Percentiles rank a stretch among this genome's conserved stretches.
Evolutionary conservation across 176 grass and related monocot genomes (phyloP).

Genomic region (Oryza officinalis): DNA sequence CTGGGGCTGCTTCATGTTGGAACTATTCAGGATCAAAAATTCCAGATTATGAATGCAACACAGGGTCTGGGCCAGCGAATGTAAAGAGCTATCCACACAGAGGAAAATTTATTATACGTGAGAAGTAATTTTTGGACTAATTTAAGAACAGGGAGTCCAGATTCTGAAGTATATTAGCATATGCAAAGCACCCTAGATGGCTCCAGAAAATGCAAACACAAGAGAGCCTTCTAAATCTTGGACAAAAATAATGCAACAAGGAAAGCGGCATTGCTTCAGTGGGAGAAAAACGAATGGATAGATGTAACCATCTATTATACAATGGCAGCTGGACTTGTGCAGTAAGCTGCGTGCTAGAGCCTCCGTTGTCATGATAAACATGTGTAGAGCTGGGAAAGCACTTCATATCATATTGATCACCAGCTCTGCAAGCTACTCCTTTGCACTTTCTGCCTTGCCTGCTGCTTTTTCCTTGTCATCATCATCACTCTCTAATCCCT

Average conservation of each 20-base stretch:
- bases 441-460: constrained; percentile 36
- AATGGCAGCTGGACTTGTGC: constrained; percentile 32
- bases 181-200: not conserved
- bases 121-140: not conserved
- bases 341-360: not conserved
- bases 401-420: not conserved
- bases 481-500: constrained; percentile 78
- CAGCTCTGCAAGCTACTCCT: constrained; percentile 17
- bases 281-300: constrained; percentile 31
- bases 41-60: not conserved
- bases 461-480: constrained; percentile 44
- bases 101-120: constrained; percentile 25
- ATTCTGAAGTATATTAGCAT: not conserved
- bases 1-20: too few species aligned
- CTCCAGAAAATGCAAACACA: not conserved
- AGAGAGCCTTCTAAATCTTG: not conserved
- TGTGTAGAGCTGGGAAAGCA: constrained; percentile 8
- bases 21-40: too few species aligned
- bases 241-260: not conserved
- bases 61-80: not conserved
- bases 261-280: constrained; percentile 7
- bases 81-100: not conserved
- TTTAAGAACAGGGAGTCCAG: not conserved
- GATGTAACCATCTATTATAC: constrained; percentile 47
- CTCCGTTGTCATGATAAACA: constrained; percentile 10